Evolutionary conservation across 1,284 basidiomycete genomes (phyloP).

Genomic region (Vanrija sp.): DNA sequence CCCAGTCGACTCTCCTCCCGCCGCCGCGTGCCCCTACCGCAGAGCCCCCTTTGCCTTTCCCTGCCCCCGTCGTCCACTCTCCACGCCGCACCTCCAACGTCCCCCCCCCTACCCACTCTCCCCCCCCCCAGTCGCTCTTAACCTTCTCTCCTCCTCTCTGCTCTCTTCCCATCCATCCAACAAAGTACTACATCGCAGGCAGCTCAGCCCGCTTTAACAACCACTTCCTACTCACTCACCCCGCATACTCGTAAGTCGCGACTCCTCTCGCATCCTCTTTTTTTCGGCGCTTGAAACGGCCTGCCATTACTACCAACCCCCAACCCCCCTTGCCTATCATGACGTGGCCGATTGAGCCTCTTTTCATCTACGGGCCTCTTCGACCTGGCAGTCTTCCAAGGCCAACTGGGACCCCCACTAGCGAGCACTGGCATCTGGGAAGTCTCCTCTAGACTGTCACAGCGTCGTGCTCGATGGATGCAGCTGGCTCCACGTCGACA

Average conservation of each 20-base stretch:
- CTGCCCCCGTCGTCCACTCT: conserved; percentile 9
- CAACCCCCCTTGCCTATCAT: not conserved
- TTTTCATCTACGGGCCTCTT: no score
- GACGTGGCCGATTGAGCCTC: no score
- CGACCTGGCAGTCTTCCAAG: no score
- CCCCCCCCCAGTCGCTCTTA: conserved; percentile 8
- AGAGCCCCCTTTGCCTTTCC: no score
- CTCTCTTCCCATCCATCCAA: conserved; percentile 7
- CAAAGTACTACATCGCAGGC: not conserved
- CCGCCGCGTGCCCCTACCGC: no score
- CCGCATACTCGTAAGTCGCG: conserved; percentile 1
- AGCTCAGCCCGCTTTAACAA: not conserved
- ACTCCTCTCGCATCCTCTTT: no score
- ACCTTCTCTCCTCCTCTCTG: not conserved
- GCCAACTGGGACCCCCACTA: no score
- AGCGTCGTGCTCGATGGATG: not conserved
- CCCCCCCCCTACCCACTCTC: conserved; percentile 8
- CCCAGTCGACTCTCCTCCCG: not conserved
- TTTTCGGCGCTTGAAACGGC: no score
- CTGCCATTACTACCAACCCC: not conserved
- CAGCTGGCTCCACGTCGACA: not conserved
- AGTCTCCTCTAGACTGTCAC: no score
- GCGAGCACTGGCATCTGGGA: no score
- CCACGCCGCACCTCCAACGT: conserved; percentile 4
- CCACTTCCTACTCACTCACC: not conserved